Conservation (phyloP, 2,329 filamentous ascomycete species). For the Knufia petricola region DNA sequence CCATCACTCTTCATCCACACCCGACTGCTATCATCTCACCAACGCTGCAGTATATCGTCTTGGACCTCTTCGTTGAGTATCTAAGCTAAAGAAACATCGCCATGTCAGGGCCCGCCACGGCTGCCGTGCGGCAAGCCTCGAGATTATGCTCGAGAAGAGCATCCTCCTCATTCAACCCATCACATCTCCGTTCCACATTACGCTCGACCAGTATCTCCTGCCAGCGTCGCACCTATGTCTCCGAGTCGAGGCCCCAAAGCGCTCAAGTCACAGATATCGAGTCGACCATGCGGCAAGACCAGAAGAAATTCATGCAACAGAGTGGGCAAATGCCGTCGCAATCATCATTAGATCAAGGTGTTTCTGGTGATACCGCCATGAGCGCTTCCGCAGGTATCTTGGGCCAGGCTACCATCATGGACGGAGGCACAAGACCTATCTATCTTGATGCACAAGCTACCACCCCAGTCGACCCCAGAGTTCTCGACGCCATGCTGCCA, state of each 20-base stretch:
- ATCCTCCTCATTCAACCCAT: slow-evolving; percentile 29
- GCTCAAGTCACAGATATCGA: slow-evolving; percentile 69
- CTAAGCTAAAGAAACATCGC: not conserved
- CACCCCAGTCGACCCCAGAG: slow-evolving; percentile 85
- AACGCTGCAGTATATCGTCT: not conserved
- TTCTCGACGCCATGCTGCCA: slow-evolving; percentile 93
- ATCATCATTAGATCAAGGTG: slow-evolving; percentile 44
- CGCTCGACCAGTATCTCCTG: slow-evolving; percentile 32
- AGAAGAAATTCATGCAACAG: slow-evolving; percentile 62
- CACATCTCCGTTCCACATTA: slow-evolving; percentile 27
- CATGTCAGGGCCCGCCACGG: slow-evolving; percentile 59
- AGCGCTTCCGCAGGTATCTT: slow-evolving; percentile 75
- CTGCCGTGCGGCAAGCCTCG: slow-evolving; percentile 65
- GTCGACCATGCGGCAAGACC: slow-evolving; percentile 75
- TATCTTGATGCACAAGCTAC: slow-evolving; percentile 99
- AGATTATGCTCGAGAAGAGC: slow-evolving; percentile 45
- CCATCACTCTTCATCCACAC: not conserved
- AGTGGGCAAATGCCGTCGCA: slow-evolving; percentile 43
- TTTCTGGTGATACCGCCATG: slow-evolving; percentile 58
- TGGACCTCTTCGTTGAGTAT: slow-evolving; percentile 8
- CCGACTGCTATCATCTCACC: not conserved
- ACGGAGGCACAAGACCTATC: slow-evolving; percentile 84
- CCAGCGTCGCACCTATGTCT: slow-evolving; percentile 62
- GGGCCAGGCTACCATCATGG: slow-evolving; percentile 86
- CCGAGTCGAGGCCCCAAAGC: slow-evolving; percentile 67